Conservation (phyloP, 2,329 filamentous ascomycete genomes). For the Drechslerella stenobrocha region DNA sequence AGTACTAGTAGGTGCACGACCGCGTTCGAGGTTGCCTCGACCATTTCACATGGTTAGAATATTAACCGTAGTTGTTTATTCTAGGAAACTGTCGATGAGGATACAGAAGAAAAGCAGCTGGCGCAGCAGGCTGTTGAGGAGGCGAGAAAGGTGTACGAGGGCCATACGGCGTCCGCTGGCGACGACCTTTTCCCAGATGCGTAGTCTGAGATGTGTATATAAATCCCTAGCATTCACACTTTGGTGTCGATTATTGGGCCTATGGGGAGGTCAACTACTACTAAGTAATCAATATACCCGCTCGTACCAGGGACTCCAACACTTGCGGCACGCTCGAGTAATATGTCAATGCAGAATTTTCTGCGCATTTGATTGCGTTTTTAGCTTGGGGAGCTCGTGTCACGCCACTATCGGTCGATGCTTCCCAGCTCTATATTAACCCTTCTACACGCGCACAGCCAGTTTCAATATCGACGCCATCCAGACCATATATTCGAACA, state of each 20-base stretch:
- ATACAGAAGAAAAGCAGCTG: slow-evolving; percentile 26
- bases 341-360: too few relatives aligned
- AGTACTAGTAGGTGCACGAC: slow-evolving; percentile 70
- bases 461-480: background rate
- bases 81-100: slow-evolving; percentile 28
- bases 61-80: too few relatives aligned
- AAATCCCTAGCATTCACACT: too few relatives aligned
- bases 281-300: too few relatives aligned
- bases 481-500: background rate
- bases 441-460: background rate
- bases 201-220: slow-evolving; percentile 2
- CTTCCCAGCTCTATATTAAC: slow-evolving; percentile 1
- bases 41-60: too few relatives aligned
- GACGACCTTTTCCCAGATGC: slow-evolving; percentile 27
- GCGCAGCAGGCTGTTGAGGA: slow-evolving; percentile 21
- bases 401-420: slow-evolving; percentile 40
- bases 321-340: too few relatives aligned
- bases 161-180: slow-evolving; percentile 6
- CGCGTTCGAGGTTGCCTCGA: too few relatives aligned
- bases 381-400: slow-evolving; percentile 1
- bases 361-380: too few relatives aligned
- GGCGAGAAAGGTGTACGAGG: slow-evolving; percentile 32
- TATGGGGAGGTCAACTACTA: too few relatives aligned
- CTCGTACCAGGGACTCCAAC: too few relatives aligned
- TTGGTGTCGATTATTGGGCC: too few relatives aligned